Conservation (phyloP, 2,329 filamentous ascomycete species). For the Colletotrichum euphorbiae region DNA sequence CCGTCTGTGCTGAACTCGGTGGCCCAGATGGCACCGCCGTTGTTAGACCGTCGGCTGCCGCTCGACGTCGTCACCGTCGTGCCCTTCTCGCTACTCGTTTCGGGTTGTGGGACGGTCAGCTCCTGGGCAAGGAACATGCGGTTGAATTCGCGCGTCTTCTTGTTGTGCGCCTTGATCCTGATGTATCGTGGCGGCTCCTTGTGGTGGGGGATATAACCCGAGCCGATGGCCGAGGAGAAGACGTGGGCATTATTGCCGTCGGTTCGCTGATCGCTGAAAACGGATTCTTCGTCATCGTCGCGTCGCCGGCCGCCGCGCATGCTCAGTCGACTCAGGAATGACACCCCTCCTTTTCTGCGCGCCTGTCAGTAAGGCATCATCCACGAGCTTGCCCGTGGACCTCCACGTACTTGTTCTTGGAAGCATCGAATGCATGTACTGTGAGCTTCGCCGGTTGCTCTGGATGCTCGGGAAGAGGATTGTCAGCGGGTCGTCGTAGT, state of each 20-base stretch:
- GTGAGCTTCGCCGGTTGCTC: slow-evolving; percentile 52
- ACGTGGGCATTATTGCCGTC: slow-evolving; percentile 87
- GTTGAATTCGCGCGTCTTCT: slow-evolving; percentile 85
- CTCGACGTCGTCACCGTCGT: slow-evolving; percentile 55
- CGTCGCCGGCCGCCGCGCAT: slow-evolving; percentile 83
- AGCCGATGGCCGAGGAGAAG: slow-evolving; percentile 80
- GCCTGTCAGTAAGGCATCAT: slow-evolving; percentile 7
- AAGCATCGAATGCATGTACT: slow-evolving; percentile 55
- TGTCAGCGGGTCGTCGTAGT: slow-evolving; percentile 66
- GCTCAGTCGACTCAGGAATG: slow-evolving; percentile 85
- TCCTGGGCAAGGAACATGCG: slow-evolving; percentile 93
- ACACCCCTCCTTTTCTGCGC: slow-evolving; percentile 83
- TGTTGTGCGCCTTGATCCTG: slow-evolving; percentile 83
- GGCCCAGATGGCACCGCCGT: slow-evolving; percentile 83
- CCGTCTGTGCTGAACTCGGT: slow-evolving; percentile 94
- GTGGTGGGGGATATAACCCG: slow-evolving; percentile 82
- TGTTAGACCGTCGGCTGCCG: slow-evolving; percentile 41
- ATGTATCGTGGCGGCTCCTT: slow-evolving; percentile 94
- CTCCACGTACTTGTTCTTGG: slow-evolving; percentile 71
- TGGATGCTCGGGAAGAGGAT: slow-evolving; percentile 55
- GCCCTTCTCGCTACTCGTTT: slow-evolving; percentile 14
- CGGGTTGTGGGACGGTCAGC: slow-evolving; percentile 57
- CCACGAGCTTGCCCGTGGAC: not conserved
- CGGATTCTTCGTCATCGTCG: slow-evolving; percentile 76
- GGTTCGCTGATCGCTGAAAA: slow-evolving; percentile 73